These are phyloP conservation scores for Pleurotus salmoneostramineus DNA, from an alignment of 768 basidiomycete species.

Conservation along the genomic window DNA sequence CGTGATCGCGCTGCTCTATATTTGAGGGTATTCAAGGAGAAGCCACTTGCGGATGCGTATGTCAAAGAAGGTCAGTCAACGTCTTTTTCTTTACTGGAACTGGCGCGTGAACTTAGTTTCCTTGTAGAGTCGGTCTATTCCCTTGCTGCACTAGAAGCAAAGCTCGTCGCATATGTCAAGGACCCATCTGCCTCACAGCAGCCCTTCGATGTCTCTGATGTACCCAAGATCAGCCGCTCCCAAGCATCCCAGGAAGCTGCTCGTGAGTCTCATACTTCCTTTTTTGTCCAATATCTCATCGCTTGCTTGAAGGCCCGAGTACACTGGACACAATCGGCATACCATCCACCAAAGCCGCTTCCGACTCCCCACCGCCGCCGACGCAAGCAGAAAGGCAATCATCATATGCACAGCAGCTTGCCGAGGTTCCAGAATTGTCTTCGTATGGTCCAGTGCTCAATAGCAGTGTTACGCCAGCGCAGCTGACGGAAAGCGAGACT, in stretches of 20 bases:
- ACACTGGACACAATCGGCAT: conserved; percentile 81
- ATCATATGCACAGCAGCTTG: conserved; percentile 80
- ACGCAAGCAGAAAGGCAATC: conserved; percentile 87
- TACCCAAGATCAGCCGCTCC: conserved; percentile 92
- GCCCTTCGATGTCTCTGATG: conserved; percentile 78
- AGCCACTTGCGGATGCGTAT: conserved; percentile 77
- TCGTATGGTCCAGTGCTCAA: conserved; percentile 84
- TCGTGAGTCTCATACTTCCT: conserved; percentile 46
- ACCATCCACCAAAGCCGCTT: conserved; percentile 54
- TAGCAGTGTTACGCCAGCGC: conserved; percentile 74
- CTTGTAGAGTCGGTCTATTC: conserved; percentile 88
- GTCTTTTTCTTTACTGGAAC: background rate
- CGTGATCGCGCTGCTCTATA: conserved; percentile 97
- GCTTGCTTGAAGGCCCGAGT: conserved; percentile 62
- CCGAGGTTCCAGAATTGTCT: conserved; percentile 82
- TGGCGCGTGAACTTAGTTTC: conserved; percentile 5
- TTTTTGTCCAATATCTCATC: conserved; percentile 7
- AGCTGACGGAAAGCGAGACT: conserved; percentile 94
- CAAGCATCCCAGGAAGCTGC: conserved; percentile 88
- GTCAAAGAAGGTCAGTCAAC: conserved; percentile 80
- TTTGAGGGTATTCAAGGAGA: conserved; percentile 77
- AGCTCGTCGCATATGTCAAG: conserved; percentile 91
- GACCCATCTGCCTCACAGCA: conserved; percentile 66
- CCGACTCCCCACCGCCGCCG: conserved; percentile 66
- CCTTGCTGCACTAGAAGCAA: conserved; percentile 82